A percentile compares a stretch with the other conserved stretches of the same genome.
phyloP scores from a whole-genome alignment of 306 rosid species.

The Lupinus albus region DNA sequence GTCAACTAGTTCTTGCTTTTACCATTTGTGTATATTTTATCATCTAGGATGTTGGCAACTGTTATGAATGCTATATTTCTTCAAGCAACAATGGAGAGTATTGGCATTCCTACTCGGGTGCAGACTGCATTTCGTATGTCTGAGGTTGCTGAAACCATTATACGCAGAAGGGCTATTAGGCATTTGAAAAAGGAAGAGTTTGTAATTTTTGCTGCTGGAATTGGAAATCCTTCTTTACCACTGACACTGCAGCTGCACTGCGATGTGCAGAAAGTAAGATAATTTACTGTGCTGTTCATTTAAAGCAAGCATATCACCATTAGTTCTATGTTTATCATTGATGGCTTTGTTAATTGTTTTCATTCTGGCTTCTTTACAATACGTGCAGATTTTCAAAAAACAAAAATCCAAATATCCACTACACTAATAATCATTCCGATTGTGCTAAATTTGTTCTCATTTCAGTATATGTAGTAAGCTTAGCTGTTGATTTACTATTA shows the following conservation, averaged over 20 bases:
- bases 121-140: slow-evolving; percentile 99
- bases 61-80: slow-evolving; percentile 98
- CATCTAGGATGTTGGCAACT: slow-evolving; percentile 90
- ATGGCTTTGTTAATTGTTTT: slow-evolving; percentile 1
- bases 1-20: neutral
- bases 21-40: slow-evolving; percentile 16
- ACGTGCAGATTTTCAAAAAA: neutral
- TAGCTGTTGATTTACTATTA: neutral
- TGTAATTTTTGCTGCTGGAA: slow-evolving; percentile 98
- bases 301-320: neutral
- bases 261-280: slow-evolving; percentile 95
- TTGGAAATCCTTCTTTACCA: slow-evolving; percentile 98
- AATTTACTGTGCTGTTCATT: neutral
- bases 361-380: neutral
- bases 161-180: slow-evolving; percentile 94
- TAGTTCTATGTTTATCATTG: slow-evolving; percentile 1
- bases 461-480: no score
- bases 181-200: slow-evolving; percentile 96
- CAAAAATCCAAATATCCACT: no score
- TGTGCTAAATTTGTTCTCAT: neutral
- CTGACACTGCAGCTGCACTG: slow-evolving; percentile 96
- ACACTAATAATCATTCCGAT: neutral
- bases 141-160: slow-evolving; percentile 97
- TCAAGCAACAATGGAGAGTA: slow-evolving; percentile 99
- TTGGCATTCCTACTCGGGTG: slow-evolving; percentile 95